Evolutionary conservation across 192 early-diverging fungal species (phyloP).

Genomic region (Coemansia sp.): DNA sequence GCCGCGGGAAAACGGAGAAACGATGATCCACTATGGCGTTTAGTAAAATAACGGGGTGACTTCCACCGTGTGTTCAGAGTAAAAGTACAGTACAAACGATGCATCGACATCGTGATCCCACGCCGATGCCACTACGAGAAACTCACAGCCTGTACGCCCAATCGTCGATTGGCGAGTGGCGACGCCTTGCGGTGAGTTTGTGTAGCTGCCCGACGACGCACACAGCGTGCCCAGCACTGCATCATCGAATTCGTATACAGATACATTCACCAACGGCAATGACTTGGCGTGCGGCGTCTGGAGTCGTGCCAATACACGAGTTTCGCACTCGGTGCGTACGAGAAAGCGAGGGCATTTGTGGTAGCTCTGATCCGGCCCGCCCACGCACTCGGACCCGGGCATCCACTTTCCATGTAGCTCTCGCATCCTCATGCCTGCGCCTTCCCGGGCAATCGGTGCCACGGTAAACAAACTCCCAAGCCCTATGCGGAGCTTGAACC

Average conservation of each 20-base stretch:
- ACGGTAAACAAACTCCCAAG: slow-evolving; percentile 56
- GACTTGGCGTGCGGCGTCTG: slow-evolving; percentile 66
- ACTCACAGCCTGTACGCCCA: slow-evolving; percentile 22
- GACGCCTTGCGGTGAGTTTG: slow-evolving; percentile 51
- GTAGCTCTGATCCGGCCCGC: slow-evolving; percentile 58
- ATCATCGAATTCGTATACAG: slow-evolving; percentile 59
- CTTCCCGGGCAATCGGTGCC: slow-evolving; percentile 68
- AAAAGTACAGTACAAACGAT: slow-evolving; percentile 49
- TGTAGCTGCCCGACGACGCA: slow-evolving; percentile 50
- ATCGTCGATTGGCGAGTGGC: slow-evolving; percentile 26
- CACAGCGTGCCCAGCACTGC: slow-evolving; percentile 17
- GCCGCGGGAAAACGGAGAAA: neutral
- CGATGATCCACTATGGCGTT: neutral
- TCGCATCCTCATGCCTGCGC: slow-evolving; percentile 67
- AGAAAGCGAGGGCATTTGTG: slow-evolving; percentile 68
- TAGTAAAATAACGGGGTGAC: slow-evolving; percentile 20
- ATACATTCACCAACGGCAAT: slow-evolving; percentile 67
- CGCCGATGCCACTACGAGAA: slow-evolving; percentile 41
- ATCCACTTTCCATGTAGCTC: slow-evolving; percentile 56
- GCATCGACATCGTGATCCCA: slow-evolving; percentile 37
- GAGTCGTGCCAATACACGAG: slow-evolving; percentile 64
- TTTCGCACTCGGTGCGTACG: slow-evolving; percentile 59
- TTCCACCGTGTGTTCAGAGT: slow-evolving; percentile 35
- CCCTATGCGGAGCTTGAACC: slow-evolving; percentile 66
- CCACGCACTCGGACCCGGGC: slow-evolving; percentile 61